Conservation (phyloP, 169 alveolate species). For the Perkinsus olseni region DNA sequence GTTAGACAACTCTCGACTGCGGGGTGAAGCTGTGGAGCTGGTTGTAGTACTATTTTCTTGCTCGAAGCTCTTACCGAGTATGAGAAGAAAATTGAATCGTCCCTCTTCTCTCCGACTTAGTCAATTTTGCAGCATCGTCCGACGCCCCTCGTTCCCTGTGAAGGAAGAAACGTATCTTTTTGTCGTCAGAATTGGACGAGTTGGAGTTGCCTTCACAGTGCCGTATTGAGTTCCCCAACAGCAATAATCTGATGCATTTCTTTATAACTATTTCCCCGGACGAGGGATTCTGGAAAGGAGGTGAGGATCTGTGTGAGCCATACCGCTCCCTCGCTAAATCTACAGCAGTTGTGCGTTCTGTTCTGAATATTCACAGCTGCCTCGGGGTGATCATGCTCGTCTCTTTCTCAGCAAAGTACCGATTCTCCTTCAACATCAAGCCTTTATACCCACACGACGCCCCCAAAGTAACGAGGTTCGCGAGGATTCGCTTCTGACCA, state of each 20-base stretch:
- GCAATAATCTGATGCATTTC: slow-evolving; percentile 27
- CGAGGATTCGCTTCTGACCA: not conserved
- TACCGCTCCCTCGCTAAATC: no score
- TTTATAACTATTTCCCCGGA: slow-evolving; percentile 30
- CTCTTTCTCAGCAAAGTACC: not conserved
- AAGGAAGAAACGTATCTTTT: not conserved
- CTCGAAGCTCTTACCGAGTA: no score
- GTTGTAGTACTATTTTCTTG: no score
- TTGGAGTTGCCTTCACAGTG: slow-evolving; percentile 36
- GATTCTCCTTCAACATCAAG: slow-evolving; percentile 29
- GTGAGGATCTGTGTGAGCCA: not conserved
- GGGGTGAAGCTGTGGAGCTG: no score
- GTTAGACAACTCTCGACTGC: no score
- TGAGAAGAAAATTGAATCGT: no score
- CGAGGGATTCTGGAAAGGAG: slow-evolving; percentile 49
- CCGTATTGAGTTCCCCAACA: slow-evolving; percentile 22
- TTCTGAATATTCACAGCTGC: no score
- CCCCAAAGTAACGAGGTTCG: slow-evolving; percentile 26
- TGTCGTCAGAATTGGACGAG: slow-evolving; percentile 32
- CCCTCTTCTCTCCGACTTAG: no score
- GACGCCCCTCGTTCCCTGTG: no score
- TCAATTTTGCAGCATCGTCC: no score
- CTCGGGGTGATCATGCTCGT: no score
- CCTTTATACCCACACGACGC: slow-evolving; percentile 39
- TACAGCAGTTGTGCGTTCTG: no score